Conservation (phyloP, 2,329 filamentous ascomycete species). For the Botrytis sinoallii region DNA sequence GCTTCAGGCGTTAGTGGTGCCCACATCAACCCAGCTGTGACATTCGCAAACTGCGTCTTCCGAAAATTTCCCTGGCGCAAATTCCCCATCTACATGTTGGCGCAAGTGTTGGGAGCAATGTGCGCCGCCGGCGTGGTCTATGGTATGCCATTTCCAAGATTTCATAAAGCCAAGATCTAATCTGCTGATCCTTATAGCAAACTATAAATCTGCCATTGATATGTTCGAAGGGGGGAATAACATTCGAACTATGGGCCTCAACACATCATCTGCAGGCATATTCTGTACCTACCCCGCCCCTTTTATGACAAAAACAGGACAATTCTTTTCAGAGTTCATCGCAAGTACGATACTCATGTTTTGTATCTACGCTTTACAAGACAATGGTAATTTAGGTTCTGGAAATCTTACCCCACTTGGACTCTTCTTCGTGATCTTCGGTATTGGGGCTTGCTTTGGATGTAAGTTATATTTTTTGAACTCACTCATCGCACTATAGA, state of each 20-base stretch:
- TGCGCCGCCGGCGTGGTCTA: slow-evolving; percentile 51
- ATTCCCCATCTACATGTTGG: slow-evolving; percentile 62
- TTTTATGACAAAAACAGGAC: slow-evolving; percentile 63
- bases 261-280: slow-evolving; percentile 57
- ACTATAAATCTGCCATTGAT: slow-evolving; percentile 65
- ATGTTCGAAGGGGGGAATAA: slow-evolving; percentile 59
- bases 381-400: slow-evolving; percentile 50
- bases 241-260: slow-evolving; percentile 57
- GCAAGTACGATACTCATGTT: slow-evolving; percentile 68
- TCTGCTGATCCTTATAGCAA: slow-evolving; percentile 40
- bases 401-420: slow-evolving; percentile 56
- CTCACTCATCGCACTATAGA: not conserved
- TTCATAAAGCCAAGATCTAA: not conserved
- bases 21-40: slow-evolving; percentile 69
- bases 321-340: slow-evolving; percentile 72
- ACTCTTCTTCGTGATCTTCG: slow-evolving; percentile 72
- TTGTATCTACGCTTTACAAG: slow-evolving; percentile 66
- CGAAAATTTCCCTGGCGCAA: slow-evolving; percentile 67
- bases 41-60: slow-evolving; percentile 58
- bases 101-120: slow-evolving; percentile 67
- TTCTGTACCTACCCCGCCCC: slow-evolving; percentile 67
- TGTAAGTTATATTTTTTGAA: not conserved
- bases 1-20: slow-evolving; percentile 61
- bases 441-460: slow-evolving; percentile 69
- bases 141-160: slow-evolving; percentile 17